These are phyloP conservation scores for Phytopythium ostracodes DNA, from an alignment of 352 stramenopile species.

Conservation along the genomic window DNA sequence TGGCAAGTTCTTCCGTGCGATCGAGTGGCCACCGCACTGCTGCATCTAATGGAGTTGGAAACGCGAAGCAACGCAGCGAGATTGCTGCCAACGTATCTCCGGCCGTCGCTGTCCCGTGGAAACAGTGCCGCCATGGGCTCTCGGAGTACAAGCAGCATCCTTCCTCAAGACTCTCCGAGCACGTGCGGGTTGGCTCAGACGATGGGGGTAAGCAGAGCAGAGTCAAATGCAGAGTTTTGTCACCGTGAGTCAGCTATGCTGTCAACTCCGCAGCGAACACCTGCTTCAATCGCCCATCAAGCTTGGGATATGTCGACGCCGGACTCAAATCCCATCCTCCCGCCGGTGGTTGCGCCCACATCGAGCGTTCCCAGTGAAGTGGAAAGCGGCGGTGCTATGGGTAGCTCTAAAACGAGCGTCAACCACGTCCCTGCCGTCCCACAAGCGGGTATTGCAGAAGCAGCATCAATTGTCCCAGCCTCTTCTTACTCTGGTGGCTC, in stretches of 20 bases:
- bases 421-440: not conserved
- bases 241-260: not conserved
- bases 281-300: not conserved
- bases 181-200: not conserved
- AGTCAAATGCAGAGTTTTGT: not conserved
- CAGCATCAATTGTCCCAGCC: not conserved
- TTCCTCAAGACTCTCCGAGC: not conserved
- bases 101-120: conserved; percentile 11
- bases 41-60: conserved; percentile 57
- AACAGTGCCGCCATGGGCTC: not conserved
- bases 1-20: conserved; percentile 59
- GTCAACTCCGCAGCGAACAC: not conserved
- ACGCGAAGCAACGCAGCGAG: conserved; percentile 42
- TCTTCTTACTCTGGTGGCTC: not conserved
- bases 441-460: not conserved
- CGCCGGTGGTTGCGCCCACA: not conserved
- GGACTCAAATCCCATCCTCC: not conserved
- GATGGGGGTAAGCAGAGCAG: not conserved
- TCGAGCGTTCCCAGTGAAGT: not conserved
- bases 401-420: not conserved
- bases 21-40: conserved; percentile 43
- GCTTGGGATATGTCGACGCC: not conserved
- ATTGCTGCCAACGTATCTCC: conserved; percentile 56
- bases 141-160: not conserved
- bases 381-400: not conserved